These are phyloP conservation scores for Cyathus striatus DNA, from an alignment of 768 basidiomycete species.

Conservation along the genomic window DNA sequence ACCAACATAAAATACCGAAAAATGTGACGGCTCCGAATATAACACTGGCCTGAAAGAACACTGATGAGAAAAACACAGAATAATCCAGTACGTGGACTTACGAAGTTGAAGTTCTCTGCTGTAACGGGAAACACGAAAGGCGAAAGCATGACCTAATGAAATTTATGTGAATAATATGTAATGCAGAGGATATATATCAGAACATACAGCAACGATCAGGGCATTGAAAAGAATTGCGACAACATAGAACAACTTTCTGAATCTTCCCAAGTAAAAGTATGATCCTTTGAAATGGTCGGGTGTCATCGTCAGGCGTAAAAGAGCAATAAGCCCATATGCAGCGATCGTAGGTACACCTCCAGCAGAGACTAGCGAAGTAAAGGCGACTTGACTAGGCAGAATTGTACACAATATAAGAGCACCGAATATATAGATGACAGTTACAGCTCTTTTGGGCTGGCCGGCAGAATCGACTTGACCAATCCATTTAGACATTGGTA, in stretches of 20 bases:
- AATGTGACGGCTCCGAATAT: slow-evolving; percentile 79
- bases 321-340: slow-evolving; percentile 78
- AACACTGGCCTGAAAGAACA: slow-evolving; percentile 61
- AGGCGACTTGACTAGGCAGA: slow-evolving; percentile 85
- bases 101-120: slow-evolving; percentile 79
- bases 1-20: slow-evolving; percentile 75
- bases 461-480: slow-evolving; percentile 63
- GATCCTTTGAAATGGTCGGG: slow-evolving; percentile 70
- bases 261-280: slow-evolving; percentile 66
- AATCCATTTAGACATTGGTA: slow-evolving; percentile 83
- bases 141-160: slow-evolving; percentile 66
- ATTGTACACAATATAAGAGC: slow-evolving; percentile 80
- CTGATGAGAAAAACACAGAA: too few species aligned
- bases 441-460: slow-evolving; percentile 82
- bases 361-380: slow-evolving; percentile 86
- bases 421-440: slow-evolving; percentile 80
- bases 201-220: slow-evolving; percentile 65
- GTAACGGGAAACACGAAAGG: slow-evolving; percentile 86
- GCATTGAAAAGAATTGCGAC: slow-evolving; percentile 67
- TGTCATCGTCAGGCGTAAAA: slow-evolving; percentile 74
- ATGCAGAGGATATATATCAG: slow-evolving; percentile 5
- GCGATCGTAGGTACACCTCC: slow-evolving; percentile 85
- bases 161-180: slow-evolving; percentile 2
- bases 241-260: slow-evolving; percentile 64
- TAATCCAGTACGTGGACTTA: too few species aligned